Base-by-base conservation (phyloP, 176 grass and related monocot genomes). In the Juncus effusus region DNA sequence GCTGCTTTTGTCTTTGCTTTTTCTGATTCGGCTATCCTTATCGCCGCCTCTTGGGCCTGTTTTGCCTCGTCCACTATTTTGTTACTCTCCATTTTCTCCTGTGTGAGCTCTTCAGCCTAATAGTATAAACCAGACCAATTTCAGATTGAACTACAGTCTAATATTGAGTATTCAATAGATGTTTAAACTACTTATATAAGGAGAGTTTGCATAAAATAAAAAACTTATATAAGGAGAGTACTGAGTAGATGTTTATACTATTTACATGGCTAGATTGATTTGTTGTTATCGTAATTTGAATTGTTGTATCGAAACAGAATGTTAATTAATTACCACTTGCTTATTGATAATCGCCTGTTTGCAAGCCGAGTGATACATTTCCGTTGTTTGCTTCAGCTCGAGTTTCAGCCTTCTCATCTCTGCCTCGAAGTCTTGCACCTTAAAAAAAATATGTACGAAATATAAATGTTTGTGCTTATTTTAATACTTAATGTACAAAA, bases 291-390 rank as follows among this genome's bases (percentile, higher is more conserved):
- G 36, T 28, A 52, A 38, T 73, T 6, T 73, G 5, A 47, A 12
- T 59, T 56, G 14, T 57, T 11, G 39, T 36, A 35, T 6, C 13
- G 56, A 42, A 38, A 4, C 3, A 10, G 56, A 56, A 56, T 35
- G 36, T 56, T 19, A 3, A 74, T 36, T 9, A 59, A 11, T 63
- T 59, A 84, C 82, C 82, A 69, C 78, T 60, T 97, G 85, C 72
- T 92, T 97, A 1, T 85, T 82, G 8, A 67, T 67, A 76, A 97
- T 81, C 35, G 88, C 88, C 64, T 97, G 88, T 57, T 78, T 81
- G 94, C 94, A 97, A 56, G 94, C 94, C 28, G 85, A 82, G 42
- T 80, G 92, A 81, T 97, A 97, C 94, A 97, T 97, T 74, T 83
- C 85, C 88, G 92, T 97, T 3, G 88, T 97, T 79, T 97, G 88